phyloP scores from a whole-genome alignment of 345 rosid species.

The Linum lewisii region DNA sequence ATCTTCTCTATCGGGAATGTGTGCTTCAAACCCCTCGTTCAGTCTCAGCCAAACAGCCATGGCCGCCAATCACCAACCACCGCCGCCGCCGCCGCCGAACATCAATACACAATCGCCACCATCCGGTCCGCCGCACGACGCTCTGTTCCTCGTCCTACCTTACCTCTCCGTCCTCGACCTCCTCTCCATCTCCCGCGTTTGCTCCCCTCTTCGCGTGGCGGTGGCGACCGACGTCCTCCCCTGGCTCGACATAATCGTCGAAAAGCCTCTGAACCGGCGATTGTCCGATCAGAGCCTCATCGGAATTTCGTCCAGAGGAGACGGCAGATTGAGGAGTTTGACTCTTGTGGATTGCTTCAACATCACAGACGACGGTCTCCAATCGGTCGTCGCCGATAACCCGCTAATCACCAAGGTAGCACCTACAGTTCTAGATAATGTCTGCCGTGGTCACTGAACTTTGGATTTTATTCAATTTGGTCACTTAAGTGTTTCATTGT shows the following conservation, averaged over 20 bases:
- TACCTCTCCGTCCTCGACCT: constrained; percentile 55
- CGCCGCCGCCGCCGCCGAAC: too few relatives aligned
- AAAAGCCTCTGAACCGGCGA: constrained; percentile 35
- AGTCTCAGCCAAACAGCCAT: too few relatives aligned
- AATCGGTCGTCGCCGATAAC: constrained; percentile 35
- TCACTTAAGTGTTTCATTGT: not conserved
- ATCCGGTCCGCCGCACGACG: constrained; percentile 39
- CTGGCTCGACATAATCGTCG: constrained; percentile 42
- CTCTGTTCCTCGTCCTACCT: constrained; percentile 44
- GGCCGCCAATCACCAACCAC: too few relatives aligned
- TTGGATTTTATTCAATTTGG: not conserved
- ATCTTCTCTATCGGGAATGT: too few relatives aligned
- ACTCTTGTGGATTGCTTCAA: constrained; percentile 34
- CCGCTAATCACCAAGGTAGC: constrained; percentile 55
- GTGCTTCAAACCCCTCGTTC: too few relatives aligned
- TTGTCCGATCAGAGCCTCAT: constrained; percentile 40
- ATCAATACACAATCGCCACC: too few relatives aligned
- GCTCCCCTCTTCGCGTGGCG: constrained; percentile 39
- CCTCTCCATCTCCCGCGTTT: constrained; percentile 40
- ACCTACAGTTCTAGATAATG: not conserved
- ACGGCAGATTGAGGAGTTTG: constrained; percentile 42
- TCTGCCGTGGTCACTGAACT: not conserved
- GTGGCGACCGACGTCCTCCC: constrained; percentile 36
- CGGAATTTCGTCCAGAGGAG: constrained; percentile 35
- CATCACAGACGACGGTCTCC: constrained; percentile 58